A percentile compares a stretch with the other conserved stretches of the same genome.
Conservation (phyloP, 2,329 filamentous ascomycete genomes). For the Claviceps sp. region DNA sequence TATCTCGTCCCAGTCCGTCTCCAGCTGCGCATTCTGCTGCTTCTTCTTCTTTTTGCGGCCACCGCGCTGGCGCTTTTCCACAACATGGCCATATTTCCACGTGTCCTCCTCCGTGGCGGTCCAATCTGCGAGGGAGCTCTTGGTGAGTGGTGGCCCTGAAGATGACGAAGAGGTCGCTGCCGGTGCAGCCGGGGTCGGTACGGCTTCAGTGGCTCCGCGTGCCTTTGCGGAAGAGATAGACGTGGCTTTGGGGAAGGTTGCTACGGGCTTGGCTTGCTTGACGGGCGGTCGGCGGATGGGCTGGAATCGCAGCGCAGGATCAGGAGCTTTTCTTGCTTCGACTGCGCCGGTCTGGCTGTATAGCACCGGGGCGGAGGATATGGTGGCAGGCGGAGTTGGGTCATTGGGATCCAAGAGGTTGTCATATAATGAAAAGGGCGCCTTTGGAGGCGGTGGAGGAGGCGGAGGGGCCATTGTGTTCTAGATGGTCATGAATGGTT, state of each 20-base stretch:
- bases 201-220: not conserved
- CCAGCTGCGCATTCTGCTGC: constrained; percentile 39
- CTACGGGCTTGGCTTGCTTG: constrained; percentile 46
- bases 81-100: constrained; percentile 46
- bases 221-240: constrained; percentile 19
- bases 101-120: constrained; percentile 66
- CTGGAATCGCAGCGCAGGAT: constrained; percentile 65
- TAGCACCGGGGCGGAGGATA: constrained; percentile 61
- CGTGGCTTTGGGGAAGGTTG: constrained; percentile 36
- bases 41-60: constrained; percentile 68
- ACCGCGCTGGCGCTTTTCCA: constrained; percentile 58
- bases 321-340: constrained; percentile 45
- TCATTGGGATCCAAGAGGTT: constrained; percentile 57
- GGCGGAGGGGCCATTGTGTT: constrained; percentile 18
- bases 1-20: constrained; percentile 80
- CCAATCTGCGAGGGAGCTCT: constrained; percentile 71
- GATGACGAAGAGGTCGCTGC: constrained; percentile 19
- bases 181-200: not conserved
- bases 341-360: constrained; percentile 45
- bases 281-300: constrained; percentile 65
- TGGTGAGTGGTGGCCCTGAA: constrained; percentile 31
- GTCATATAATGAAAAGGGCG: constrained; percentile 65
- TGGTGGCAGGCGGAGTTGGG: constrained; percentile 42
- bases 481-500: not conserved
- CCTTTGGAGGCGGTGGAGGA: constrained; percentile 26